Conservation (phyloP, 2,329 filamentous ascomycete species). For the Coniochaeta ligniaria region DNA sequence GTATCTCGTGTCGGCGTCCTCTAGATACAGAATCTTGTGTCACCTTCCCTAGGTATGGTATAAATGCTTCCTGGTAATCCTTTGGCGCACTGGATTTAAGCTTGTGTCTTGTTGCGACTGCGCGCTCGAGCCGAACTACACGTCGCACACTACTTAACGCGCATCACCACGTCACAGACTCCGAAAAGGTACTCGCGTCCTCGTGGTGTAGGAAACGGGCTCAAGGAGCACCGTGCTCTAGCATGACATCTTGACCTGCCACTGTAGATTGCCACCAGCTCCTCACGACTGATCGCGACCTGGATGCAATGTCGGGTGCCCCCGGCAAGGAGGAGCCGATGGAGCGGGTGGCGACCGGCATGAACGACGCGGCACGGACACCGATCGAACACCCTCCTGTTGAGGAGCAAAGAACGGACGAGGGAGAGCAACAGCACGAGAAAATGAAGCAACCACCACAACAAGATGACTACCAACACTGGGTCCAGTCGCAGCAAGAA, state of each 20-base stretch:
- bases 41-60: not conserved
- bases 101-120: not conserved
- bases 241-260: not conserved
- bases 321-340: not conserved
- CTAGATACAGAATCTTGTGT: not conserved
- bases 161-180: not conserved
- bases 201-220: not conserved
- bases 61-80: not conserved
- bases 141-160: not conserved
- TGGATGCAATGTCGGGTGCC: not conserved
- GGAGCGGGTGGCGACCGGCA: not conserved
- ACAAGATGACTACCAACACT: not conserved
- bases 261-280: not conserved
- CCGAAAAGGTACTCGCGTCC: not conserved
- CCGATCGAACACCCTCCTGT: not conserved
- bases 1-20: not conserved
- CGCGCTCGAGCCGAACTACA: not conserved
- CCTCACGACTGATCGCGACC: not conserved
- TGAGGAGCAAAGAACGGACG: not conserved
- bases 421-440: not conserved
- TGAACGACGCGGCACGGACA: not conserved
- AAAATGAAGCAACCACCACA: not conserved
- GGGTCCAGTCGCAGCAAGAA: not conserved
- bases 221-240: not conserved
- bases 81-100: not conserved